Percentiles rank a stretch among this genome's conserved stretches.
phyloP scores from a whole-genome alignment of 306 rosid genomes.

The Pyrus communis region DNA sequence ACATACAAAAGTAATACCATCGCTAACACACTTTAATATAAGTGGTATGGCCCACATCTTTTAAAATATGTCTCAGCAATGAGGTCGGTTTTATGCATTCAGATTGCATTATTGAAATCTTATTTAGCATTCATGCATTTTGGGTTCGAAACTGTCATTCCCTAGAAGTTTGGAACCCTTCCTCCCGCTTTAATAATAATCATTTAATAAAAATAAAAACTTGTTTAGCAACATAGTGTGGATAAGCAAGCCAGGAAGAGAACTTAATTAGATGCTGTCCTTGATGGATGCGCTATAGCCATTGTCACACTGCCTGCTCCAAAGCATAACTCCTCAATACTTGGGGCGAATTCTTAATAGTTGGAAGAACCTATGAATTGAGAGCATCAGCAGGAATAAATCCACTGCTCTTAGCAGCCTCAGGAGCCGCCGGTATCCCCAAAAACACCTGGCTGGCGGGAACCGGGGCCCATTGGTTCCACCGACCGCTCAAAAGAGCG shows the following conservation, averaged over 20 bases:
- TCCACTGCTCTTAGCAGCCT: slow-evolving; percentile 43
- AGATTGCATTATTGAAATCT: no score
- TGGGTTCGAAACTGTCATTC: no score
- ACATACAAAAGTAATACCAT: no score
- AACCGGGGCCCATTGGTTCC: slow-evolving; percentile 50
- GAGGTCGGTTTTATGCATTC: no score
- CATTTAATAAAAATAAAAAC: not conserved
- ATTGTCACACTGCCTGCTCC: slow-evolving; percentile 32
- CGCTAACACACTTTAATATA: not conserved
- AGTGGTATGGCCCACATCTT: no score
- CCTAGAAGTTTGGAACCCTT: no score
- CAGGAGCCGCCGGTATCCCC: slow-evolving; percentile 56
- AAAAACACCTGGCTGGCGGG: slow-evolving; percentile 30
- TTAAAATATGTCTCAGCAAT: no score
- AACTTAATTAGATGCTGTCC: slow-evolving; percentile 7
- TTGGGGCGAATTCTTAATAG: slow-evolving; percentile 29
- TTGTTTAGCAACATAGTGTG: not conserved
- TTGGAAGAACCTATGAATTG: slow-evolving; percentile 35
- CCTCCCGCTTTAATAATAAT: no score
- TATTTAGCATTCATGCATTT: no score
- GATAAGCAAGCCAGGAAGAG: not conserved
- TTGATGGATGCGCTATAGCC: slow-evolving; percentile 31
- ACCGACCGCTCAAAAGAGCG: slow-evolving; percentile 27
- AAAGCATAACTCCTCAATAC: slow-evolving; percentile 67
- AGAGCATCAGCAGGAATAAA: slow-evolving; percentile 36